These are phyloP conservation scores for Chlamydomonas eustigma DNA, from an alignment of 139 green algal genomes.

Conservation along the genomic window DNA sequence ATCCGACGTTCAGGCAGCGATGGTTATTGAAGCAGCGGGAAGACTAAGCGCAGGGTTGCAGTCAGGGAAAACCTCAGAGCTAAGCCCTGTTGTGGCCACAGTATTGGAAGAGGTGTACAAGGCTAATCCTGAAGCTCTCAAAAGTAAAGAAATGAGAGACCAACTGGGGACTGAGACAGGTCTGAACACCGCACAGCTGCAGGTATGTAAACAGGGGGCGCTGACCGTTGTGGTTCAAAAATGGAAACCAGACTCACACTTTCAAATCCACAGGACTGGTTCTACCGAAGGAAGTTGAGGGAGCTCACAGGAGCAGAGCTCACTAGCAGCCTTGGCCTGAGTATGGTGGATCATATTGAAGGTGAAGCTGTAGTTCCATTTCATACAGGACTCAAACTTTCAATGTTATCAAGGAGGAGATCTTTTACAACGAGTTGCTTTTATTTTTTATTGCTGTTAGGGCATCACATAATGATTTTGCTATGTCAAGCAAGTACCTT, in stretches of 20 bases:
- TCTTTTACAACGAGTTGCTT: not conserved
- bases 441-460: not conserved
- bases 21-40: not conserved
- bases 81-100: not conserved
- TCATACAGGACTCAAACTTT: not conserved
- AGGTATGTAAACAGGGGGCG: not conserved
- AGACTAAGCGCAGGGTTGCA: not conserved
- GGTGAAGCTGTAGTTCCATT: not conserved
- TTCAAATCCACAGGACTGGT: constrained; percentile 7
- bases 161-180: not conserved
- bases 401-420: not conserved
- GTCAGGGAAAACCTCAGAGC: not conserved
- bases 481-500: not conserved
- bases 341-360: not conserved
- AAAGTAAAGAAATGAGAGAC: not conserved
- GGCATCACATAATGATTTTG: not conserved
- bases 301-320: not conserved
- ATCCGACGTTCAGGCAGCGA: too few relatives aligned
- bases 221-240: not conserved
- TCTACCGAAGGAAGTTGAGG: constrained; percentile 2
- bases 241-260: not conserved
- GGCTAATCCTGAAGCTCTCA: not conserved
- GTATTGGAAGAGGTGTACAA: constrained; percentile 1
- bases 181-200: not conserved
- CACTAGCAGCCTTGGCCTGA: not conserved